Evolutionary conservation across 345 rosid genomes (phyloP), one percentile per base, ranked within the genome.

Genomic region (Fremontodendron californicum): DNA sequence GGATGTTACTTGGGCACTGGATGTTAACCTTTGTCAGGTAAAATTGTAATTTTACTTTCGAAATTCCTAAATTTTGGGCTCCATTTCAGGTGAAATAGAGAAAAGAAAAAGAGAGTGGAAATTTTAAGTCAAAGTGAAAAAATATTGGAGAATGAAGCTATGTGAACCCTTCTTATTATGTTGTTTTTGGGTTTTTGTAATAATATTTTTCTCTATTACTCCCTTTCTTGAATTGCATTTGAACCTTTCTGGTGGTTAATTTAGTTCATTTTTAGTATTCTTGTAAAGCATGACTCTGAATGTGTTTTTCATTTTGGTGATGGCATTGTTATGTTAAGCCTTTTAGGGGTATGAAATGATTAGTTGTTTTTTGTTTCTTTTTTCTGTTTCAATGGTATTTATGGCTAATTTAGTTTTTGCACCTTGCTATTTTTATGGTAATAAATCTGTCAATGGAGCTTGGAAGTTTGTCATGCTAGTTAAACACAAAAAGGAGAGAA

Each of bases 1-100:
- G 97, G 82, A n/a, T n/a, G 87, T 94, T 67, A 82, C 92, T 9
- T 93, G 98, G 98, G 97, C 97, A 66, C 78, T 97, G 19, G 98
- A 93, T 90, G 92, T 84, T 37, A 91, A n/a, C n/a, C n/a, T n/a
- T n/a, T n/a, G n/a, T n/a, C n/a, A n/a, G n/a, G n/a, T n/a, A n/a
- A n/a, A n/a, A n/a, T n/a, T n/a, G n/a, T n/a, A n/a, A n/a, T n/a
- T n/a, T n/a, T n/a, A n/a, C n/a, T n/a, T n/a, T n/a, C n/a, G n/a
- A n/a, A n/a, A n/a, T n/a, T n/a, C n/a, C n/a, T n/a, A n/a, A n/a
- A n/a, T n/a, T n/a, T n/a, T n/a, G n/a, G n/a, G n/a, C n/a, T n/a
- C n/a, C n/a, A n/a, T n/a, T n/a, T n/a, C n/a, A n/a, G n/a, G n/a
- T n/a, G n/a, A n/a, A n/a, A n/a, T n/a, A n/a, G n/a, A n/a, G n/a